Base-by-base conservation (phyloP, 306 rosid genomes). In the Hylodesmum podocarpum region DNA sequence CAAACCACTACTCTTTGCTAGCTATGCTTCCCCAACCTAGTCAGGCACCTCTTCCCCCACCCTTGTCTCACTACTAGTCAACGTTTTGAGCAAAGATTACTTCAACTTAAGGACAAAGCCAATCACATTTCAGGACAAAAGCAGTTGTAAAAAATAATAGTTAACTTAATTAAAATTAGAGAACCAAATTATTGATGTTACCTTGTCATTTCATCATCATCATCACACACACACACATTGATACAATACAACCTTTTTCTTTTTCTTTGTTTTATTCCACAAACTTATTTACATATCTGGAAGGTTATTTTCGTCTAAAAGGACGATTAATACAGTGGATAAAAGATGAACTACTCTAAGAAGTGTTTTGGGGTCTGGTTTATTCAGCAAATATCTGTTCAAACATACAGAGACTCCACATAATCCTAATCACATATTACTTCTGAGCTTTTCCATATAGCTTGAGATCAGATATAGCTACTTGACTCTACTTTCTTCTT, bases 271-370 rank as follows among this genome's bases (percentile, higher is more conserved):
- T 82, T 90, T 89, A 92, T 90, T 90, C 47, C 74, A 75, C 96
- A 89, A 80, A 83, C 94, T 79, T 93, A 91, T 91, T 61, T 87
- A 96, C 97, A 96, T 25, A 72, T 54, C 49, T 80, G 79, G 78
- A 46, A 41, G 84, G 55, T 76, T 66, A 69, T 55, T 76, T 57
- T 67, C 57, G 31, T 69, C 74, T 72, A 78, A 57, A 79, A 63
- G 71, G 54, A 80, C 78, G 55, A 53, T 50, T 73, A 82, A 80
- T 80, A 82, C 86, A 85, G 64, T 55, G 64, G 73, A 87, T 59
- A 81, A 78, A 84, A 82, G 77, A 86, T 73, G 55, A 53, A 71
- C 80, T 66, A 66, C 44, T 24, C 81, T 11, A 70, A 72, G 70
- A 21, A 55, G 47, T 44, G n/a, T n/a, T n/a, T 77, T 16, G 51